Evolutionary conservation across 2,329 filamentous ascomycete genomes (phyloP).

Genomic region (Arthroderma sp.): DNA sequence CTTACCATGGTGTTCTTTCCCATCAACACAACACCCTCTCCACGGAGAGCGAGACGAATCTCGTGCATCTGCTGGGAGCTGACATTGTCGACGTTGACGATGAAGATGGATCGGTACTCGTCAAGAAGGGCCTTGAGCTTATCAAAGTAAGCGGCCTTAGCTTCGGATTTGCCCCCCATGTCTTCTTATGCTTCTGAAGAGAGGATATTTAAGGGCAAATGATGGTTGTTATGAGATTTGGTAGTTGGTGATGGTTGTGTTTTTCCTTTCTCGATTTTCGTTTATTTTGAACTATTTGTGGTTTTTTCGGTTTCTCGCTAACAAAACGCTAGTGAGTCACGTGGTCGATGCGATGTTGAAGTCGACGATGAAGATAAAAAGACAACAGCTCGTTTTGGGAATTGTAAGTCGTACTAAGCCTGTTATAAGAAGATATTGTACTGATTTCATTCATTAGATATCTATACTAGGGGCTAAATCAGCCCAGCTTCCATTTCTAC

Average conservation of each 20-base stretch:
- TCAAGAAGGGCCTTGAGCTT: conserved; percentile 97
- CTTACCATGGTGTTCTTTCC: conserved; percentile 99
- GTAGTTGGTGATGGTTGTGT: not conserved
- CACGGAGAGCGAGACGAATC: conserved; percentile 85
- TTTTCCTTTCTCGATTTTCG: not conserved
- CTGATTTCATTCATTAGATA: not conserved
- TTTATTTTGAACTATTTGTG: conserved; percentile 14
- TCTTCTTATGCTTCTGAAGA: conserved; percentile 84
- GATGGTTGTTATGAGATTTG: not conserved
- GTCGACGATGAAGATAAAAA: not conserved
- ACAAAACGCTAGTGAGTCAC: conserved; percentile 27
- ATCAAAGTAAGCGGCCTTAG: conserved; percentile 97
- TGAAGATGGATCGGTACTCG: conserved; percentile 95
- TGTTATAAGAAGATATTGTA: not conserved
- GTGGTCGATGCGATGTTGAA: conserved; percentile 11
- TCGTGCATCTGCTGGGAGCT: conserved; percentile 99
- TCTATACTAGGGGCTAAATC: not conserved
- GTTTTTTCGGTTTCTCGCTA: conserved; percentile 17
- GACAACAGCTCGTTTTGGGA: not conserved
- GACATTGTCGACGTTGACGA: conserved; percentile 98
- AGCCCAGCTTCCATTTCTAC: not conserved
- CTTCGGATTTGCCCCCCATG: conserved; percentile 94
- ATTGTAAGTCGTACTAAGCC: not conserved
- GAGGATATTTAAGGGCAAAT: conserved; percentile 97
- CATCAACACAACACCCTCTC: conserved; percentile 92